Evolutionary conservation across 352 stramenopile species (phyloP).

Genomic region (Phytophthora colocasiae): DNA sequence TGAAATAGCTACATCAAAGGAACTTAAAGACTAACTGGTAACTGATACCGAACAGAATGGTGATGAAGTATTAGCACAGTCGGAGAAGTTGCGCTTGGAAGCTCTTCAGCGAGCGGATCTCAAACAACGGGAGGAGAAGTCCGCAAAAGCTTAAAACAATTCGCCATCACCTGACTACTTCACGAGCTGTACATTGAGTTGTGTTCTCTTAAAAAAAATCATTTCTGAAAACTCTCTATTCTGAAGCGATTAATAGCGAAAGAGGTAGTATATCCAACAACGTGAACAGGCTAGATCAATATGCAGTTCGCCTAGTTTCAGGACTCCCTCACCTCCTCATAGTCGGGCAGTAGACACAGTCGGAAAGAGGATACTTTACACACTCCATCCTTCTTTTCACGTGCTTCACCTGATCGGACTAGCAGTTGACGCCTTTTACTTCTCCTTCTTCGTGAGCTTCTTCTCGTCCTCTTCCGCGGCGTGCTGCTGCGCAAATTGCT

Average conservation of each 20-base stretch:
- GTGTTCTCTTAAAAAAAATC: constrained; percentile 3
- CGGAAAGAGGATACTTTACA: neutral
- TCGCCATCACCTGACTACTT: constrained; percentile 1
- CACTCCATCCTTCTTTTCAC: constrained; percentile 1
- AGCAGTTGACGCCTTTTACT: constrained; percentile 34
- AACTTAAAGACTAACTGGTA: neutral
- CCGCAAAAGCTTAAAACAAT: constrained; percentile 9
- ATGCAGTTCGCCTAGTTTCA: constrained; percentile 22
- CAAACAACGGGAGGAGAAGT: constrained; percentile 41
- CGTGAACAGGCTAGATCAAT: constrained; percentile 30
- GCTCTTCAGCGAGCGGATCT: constrained; percentile 70
- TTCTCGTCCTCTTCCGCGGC: constrained; percentile 88
- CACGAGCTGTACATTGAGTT: neutral
- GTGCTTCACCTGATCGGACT: neutral
- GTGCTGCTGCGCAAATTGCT: constrained; percentile 92
- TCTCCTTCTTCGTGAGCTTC: constrained; percentile 78
- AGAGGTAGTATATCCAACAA: constrained; percentile 21
- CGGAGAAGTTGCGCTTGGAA: constrained; percentile 74
- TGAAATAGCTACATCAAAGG: neutral
- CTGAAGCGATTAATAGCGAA: constrained; percentile 34
- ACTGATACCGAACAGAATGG: constrained; percentile 37
- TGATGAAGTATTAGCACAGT: constrained; percentile 63
- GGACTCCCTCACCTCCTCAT: neutral
- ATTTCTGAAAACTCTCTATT: constrained; percentile 39
- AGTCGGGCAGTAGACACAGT: neutral